Conservation (phyloP, 2,329 filamentous ascomycete species). For the Hawksworthiomyces lignivorus region DNA sequence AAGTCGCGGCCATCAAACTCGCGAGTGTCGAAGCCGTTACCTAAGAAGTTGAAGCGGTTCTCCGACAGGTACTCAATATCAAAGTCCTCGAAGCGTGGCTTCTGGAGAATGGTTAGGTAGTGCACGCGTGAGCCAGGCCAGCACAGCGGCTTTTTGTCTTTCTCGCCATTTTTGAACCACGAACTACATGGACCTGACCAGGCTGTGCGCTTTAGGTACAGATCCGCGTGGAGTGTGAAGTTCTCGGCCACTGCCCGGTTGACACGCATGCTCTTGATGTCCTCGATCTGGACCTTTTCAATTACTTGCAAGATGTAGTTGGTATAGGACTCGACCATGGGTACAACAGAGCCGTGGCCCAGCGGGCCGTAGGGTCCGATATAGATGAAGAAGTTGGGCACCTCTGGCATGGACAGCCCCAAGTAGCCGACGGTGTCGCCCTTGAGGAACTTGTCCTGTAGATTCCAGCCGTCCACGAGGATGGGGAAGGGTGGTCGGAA, state of each 20-base stretch:
- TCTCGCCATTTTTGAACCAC: constrained; percentile 42
- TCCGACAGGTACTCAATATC: constrained; percentile 25
- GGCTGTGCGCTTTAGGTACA: constrained; percentile 44
- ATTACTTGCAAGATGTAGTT: constrained; percentile 43
- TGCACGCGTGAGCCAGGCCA: constrained; percentile 42
- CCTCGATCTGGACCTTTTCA: constrained; percentile 16
- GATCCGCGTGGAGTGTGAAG: constrained; percentile 38
- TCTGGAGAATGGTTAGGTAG: constrained; percentile 43
- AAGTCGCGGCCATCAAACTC: constrained; percentile 31
- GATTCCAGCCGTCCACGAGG: too few species aligned
- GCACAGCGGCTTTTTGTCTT: constrained; percentile 37
- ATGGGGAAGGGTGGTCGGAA: too few species aligned
- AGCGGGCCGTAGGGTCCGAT: too few species aligned
- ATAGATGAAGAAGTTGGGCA: too few species aligned
- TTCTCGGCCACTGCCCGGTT: constrained; percentile 37
- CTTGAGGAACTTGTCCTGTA: too few species aligned
- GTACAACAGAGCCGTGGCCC: constrained; percentile 42
- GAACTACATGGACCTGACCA: constrained; percentile 40
- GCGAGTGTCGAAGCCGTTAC: constrained; percentile 41
- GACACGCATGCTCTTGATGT: constrained; percentile 29
- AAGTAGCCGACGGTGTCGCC: too few species aligned
- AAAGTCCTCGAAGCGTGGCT: constrained; percentile 43
- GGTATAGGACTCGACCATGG: constrained; percentile 37
- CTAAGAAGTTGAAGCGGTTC: constrained; percentile 43
- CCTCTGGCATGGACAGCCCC: too few species aligned